Evolutionary conservation across 495 filamentous ascomycete species (phyloP), one percentile per base, ranked within the genome.

Genomic region (Xylaria castorea): DNA sequence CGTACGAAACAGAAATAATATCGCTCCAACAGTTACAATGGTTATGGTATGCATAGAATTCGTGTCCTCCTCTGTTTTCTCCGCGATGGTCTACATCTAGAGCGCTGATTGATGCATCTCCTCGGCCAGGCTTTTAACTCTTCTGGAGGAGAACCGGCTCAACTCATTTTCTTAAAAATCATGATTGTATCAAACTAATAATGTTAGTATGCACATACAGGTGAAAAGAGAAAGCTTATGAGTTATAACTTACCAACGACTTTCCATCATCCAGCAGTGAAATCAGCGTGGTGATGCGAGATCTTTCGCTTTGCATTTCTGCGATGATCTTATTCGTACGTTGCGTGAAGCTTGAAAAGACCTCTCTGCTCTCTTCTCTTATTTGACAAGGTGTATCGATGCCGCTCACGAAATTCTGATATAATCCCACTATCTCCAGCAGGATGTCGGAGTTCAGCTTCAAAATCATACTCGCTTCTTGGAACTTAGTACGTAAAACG

Each of bases 41-140:
- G 83, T 84, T 40, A 85, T 84, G 60, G 83, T 78, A 40, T 81
- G 73, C 83, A 84, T 85, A 22, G 79, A 82, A 20, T 73, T 73
- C 11, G 78, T 80, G 66, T 78, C 78, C 57, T 79, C 70, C 58
- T 76, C 71, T 30, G 77, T 79, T 40, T 80, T 80, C 57, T 78
- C 72, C 42, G 78, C 74, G 34, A 81, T 79, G 6, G 75, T 70
- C 46, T 76, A 53, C 76, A 77, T 80, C 3, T 50, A 42, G 5
- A 72, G 51, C 1, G 68, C 74, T 46, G 73, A 71, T 25, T 64
- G 7, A 1, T 76, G 34, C 62, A 74, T 72, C 2, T 70, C 50
- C 27, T 25, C 22, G 5, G 72, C 72, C 11, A 73, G 64, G 18
- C 3, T 27, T 34, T 76, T 48, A 1, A 71, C 30, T 20, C 68